Base-by-base conservation (phyloP, 2,329 filamentous ascomycete genomes). In the Fusarium sororula region DNA sequence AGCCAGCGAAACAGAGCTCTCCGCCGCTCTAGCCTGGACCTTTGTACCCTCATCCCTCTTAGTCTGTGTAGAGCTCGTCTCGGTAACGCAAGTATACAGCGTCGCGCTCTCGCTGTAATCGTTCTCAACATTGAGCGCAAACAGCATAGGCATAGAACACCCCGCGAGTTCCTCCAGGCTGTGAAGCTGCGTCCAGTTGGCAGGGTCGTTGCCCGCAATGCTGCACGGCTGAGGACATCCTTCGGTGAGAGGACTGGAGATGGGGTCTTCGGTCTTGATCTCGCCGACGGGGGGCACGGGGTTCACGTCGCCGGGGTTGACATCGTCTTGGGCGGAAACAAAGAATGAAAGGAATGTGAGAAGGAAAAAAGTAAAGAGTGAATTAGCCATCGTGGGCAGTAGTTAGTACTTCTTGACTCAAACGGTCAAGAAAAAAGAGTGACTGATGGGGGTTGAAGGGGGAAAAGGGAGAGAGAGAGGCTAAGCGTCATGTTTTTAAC, bases 131-230 rank as follows among this genome's bases (percentile, higher is more conserved):
- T 78, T 77, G 6, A 78, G 41, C 3, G 64, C 62, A 51, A 78
- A 78, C 5, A 78, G 72, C 35, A 78, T 64, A 1, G 74, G 77
- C 4, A 68, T 65, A 1, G 67, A 30, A 28, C 77, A 78, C 0
- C 64, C 59, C 4, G 68, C 55, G 3, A 78, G 65, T 18, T 78
- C 76, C 15, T 68, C 72, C 15, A 69, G 58, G 35, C 73, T 76
- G 8, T 78, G 76, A 12, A 78, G 22, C 51, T 78, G 74, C 3
- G 77, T 78, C 77, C 77, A 78, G 37, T 74, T 76, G 53, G 66
- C 60, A 6, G 77, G 74, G 22, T 78, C 74, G 12, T 39, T 61
- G 3, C 76, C 77, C 14, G 74, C 72, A 12, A 67, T 57, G 30
- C 58, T 45, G 59, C 77, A 78, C 1, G 63, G 24, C 35, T 74